phyloP scores from a whole-genome alignment of 2,329 filamentous ascomycete species.

The Aspergillus neoniger region DNA sequence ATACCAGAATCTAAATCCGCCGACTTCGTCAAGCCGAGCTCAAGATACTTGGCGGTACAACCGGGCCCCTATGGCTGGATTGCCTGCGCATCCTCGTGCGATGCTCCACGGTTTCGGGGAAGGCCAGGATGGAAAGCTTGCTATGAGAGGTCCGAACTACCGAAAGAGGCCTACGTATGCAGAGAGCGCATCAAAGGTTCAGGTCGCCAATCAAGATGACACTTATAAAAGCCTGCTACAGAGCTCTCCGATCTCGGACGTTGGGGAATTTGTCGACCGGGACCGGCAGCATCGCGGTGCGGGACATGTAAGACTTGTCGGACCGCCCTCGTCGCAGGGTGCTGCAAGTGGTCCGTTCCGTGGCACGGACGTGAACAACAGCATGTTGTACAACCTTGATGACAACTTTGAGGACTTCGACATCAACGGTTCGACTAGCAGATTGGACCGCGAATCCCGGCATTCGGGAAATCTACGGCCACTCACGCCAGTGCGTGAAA shows the following conservation, averaged over 20 bases:
- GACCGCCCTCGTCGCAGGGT: slow-evolving; percentile 18
- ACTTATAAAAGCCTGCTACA: slow-evolving; percentile 7
- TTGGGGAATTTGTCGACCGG: slow-evolving; percentile 18
- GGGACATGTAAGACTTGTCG: slow-evolving; percentile 10
- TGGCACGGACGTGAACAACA: slow-evolving; percentile 9
- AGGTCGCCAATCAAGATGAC: slow-evolving; percentile 9
- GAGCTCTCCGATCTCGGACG: slow-evolving; percentile 8
- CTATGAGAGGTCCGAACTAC: slow-evolving; percentile 12
- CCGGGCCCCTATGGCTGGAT: slow-evolving; percentile 24
- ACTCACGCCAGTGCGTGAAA: slow-evolving; percentile 27
- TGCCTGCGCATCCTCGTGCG: slow-evolving; percentile 41
- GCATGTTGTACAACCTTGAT: slow-evolving; percentile 10
- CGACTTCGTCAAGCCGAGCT: slow-evolving; percentile 4
- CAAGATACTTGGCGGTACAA: slow-evolving; percentile 9
- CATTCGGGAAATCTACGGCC: slow-evolving; percentile 23
- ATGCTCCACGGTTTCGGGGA: slow-evolving; percentile 31
- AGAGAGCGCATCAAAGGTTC: slow-evolving; percentile 13
- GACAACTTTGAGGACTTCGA: slow-evolving; percentile 30
- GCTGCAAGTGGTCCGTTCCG: slow-evolving; percentile 14
- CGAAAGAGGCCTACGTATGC: slow-evolving; percentile 18
- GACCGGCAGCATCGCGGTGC: slow-evolving; percentile 17
- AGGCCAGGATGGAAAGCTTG: slow-evolving; percentile 17
- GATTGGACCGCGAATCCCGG: slow-evolving; percentile 19
- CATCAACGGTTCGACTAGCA: slow-evolving; percentile 26
- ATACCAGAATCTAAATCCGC: slow-evolving; percentile 13